These are phyloP conservation scores for Mycena sp. DNA, from an alignment of 1,284 basidiomycete genomes.

Conservation along the genomic window DNA sequence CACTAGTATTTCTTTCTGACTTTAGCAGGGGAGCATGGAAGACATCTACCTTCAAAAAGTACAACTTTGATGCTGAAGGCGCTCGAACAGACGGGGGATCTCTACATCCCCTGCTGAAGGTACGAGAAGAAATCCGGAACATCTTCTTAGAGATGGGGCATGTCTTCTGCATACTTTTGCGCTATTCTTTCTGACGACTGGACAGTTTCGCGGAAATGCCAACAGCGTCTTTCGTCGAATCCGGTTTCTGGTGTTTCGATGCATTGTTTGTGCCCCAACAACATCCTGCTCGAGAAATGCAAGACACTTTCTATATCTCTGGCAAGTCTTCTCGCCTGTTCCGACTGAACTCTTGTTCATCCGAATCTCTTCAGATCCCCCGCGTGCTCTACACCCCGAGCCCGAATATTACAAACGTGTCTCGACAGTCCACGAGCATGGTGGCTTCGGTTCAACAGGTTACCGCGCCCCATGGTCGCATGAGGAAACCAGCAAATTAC, in stretches of 20 bases:
- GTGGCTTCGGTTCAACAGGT: slow-evolving; percentile 95
- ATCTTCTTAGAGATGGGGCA: slow-evolving; percentile 99
- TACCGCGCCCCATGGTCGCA: slow-evolving; percentile 98
- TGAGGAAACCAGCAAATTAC: slow-evolving; percentile 90
- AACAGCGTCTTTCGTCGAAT: slow-evolving; percentile 97
- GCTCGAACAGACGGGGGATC: slow-evolving; percentile 90
- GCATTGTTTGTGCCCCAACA: slow-evolving; percentile 99
- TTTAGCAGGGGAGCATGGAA: slow-evolving; percentile 87
- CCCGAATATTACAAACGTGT: slow-evolving; percentile 93
- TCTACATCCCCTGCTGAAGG: slow-evolving; percentile 96
- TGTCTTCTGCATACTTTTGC: slow-evolving; percentile 31
- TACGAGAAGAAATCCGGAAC: slow-evolving; percentile 96
- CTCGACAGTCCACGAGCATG: slow-evolving; percentile 87
- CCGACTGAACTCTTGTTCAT: background rate
- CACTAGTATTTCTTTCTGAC: slow-evolving; percentile 1
- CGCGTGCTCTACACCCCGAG: slow-evolving; percentile 80
- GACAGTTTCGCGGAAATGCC: slow-evolving; percentile 98
- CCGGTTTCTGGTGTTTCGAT: slow-evolving; percentile 99
- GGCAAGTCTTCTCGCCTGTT: slow-evolving; percentile 53
- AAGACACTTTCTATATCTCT: slow-evolving; percentile 99
- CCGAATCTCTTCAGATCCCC: slow-evolving; percentile 73
- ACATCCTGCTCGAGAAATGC: slow-evolving; percentile 97
- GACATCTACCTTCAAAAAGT: slow-evolving; percentile 93
- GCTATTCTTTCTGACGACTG: background rate
- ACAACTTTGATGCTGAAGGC: slow-evolving; percentile 99